Evolutionary conservation across 1,139 yeast genomes (phyloP).

Genomic region (Magnusiomyces tetraspermus): DNA sequence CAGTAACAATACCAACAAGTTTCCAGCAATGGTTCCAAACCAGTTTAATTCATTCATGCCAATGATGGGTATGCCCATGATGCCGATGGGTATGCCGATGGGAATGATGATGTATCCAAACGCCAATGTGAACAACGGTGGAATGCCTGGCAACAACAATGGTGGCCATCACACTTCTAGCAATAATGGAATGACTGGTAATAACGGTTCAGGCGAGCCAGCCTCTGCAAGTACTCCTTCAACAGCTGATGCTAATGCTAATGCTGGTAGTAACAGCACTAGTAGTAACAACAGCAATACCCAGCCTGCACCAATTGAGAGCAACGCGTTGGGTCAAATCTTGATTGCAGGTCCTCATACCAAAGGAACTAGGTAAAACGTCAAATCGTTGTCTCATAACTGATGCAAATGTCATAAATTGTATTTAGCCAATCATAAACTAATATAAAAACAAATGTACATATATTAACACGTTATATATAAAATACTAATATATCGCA

Average conservation of each 20-base stretch:
- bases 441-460: no score
- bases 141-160: neutral
- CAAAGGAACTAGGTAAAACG: neutral
- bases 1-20: neutral
- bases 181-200: neutral
- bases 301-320: neutral
- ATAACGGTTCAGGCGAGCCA: neutral
- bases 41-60: neutral
- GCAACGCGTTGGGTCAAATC: neutral
- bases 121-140: neutral
- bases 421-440: no score
- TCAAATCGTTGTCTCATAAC: no score
- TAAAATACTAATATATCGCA: no score
- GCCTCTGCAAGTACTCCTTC: neutral
- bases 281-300: neutral
- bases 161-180: neutral
- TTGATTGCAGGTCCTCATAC: neutral
- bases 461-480: no score
- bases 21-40: neutral
- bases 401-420: no score
- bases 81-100: slow-evolving; percentile 1
- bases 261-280: neutral
- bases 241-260: neutral
- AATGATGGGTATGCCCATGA: neutral
- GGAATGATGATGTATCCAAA: neutral